phyloP scores from a whole-genome alignment of 768 basidiomycete species.

The Tremella yokohamensis region DNA sequence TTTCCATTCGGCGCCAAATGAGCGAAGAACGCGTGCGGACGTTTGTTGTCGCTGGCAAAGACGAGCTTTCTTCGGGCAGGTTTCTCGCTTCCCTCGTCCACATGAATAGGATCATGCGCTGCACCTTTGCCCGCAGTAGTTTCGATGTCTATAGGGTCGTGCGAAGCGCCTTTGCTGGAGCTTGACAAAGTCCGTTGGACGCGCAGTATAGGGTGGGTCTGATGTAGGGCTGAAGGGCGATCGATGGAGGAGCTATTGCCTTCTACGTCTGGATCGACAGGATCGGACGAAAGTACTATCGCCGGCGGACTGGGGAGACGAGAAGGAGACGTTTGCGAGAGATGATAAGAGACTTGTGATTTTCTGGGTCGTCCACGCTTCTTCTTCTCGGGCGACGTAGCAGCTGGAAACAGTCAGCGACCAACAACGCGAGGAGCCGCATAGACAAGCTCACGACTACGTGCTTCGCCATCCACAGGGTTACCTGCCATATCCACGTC shows the following conservation, averaged over 20 bases:
- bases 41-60: conserved; percentile 34
- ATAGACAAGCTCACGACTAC: not conserved
- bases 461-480: not conserved
- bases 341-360: not conserved
- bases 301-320: conserved; percentile 5
- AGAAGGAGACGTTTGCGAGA: not conserved
- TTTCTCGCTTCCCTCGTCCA: conserved; percentile 16
- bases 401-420: conserved; percentile 7
- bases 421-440: conserved; percentile 2
- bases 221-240: not conserved
- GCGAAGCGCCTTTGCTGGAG: conserved; percentile 6
- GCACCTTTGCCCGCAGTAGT: not conserved
- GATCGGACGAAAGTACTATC: not conserved
- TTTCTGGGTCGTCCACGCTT: not conserved
- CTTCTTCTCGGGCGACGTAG: not conserved
- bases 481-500: not conserved
- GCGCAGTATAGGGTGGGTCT: conserved; percentile 8
- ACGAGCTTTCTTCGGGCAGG: conserved; percentile 23
- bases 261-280: conserved; percentile 1
- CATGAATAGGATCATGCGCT: conserved; percentile 13
- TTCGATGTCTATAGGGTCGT: conserved; percentile 1
- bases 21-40: conserved; percentile 34
- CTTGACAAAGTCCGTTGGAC: conserved; percentile 9
- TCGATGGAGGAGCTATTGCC: not conserved
- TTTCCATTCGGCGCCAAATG: not conserved